Percentiles rank a stretch among this genome's conserved stretches.
Conservation (phyloP, 352 stramenopile species). For the Phytophthora boehmeriae region DNA sequence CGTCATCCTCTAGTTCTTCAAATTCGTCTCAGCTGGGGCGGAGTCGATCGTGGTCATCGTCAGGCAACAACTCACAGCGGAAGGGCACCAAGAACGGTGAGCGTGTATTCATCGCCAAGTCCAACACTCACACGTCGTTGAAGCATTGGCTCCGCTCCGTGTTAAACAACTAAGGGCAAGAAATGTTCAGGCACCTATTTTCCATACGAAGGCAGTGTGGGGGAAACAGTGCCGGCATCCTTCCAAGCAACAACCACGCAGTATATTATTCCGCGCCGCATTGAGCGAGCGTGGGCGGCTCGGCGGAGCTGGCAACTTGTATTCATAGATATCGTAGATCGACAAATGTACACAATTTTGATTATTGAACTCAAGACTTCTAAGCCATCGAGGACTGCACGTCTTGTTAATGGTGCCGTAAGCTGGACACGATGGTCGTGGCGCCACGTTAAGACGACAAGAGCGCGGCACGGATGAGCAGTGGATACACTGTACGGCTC, state of each 20-base stretch:
- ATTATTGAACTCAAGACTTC: slow-evolving; percentile 25
- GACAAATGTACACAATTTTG: slow-evolving; percentile 46
- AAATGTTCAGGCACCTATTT: not conserved
- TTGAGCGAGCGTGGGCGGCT: slow-evolving; percentile 11
- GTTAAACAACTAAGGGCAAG: slow-evolving; percentile 49
- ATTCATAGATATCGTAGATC: slow-evolving; percentile 40
- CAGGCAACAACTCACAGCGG: slow-evolving; percentile 25
- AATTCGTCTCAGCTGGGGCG: slow-evolving; percentile 26
- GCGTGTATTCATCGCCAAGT: slow-evolving; percentile 66
- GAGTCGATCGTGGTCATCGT: slow-evolving; percentile 37
- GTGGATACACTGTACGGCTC: slow-evolving; percentile 19
- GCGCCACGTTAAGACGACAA: slow-evolving; percentile 11
- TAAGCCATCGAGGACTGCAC: no score
- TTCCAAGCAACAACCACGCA: slow-evolving; percentile 13
- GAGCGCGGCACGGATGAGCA: slow-evolving; percentile 19
- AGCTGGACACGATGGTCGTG: no score
- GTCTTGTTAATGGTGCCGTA: no score
- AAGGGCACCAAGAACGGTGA: slow-evolving; percentile 42
- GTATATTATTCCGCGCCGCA: slow-evolving; percentile 31
- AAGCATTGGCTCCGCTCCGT: slow-evolving; percentile 74
- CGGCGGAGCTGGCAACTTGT: slow-evolving; percentile 13
- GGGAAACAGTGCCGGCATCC: slow-evolving; percentile 6
- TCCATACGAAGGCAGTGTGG: slow-evolving; percentile 23
- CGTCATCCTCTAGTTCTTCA: slow-evolving; percentile 21
- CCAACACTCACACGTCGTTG: slow-evolving; percentile 73